Percentiles rank a stretch among this genome's conserved stretches.
Conservation (phyloP, 1,139 yeast species). For the Geotrichum restrictum region DNA sequence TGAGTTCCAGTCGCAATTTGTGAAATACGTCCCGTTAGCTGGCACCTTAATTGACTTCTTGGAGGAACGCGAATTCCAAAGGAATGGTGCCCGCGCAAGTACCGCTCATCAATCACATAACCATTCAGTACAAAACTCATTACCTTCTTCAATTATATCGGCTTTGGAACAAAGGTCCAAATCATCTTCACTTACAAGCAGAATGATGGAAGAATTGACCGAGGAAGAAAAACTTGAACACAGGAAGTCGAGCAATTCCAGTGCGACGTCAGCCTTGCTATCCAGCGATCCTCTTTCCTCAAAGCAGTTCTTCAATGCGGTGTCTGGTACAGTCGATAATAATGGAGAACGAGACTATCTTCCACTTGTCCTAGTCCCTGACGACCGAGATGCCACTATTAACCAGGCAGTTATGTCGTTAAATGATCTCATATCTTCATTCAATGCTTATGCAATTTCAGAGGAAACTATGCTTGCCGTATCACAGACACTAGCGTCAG, state of each 20-base stretch:
- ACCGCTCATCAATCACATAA: slow-evolving; percentile 11
- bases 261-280: slow-evolving; percentile 13
- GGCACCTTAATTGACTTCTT: slow-evolving; percentile 27
- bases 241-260: slow-evolving; percentile 4
- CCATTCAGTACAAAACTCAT: slow-evolving; percentile 12
- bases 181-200: not conserved
- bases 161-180: slow-evolving; percentile 14
- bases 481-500: slow-evolving; percentile 22
- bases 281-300: slow-evolving; percentile 32
- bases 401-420: slow-evolving; percentile 30
- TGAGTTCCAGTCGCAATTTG: slow-evolving; percentile 18
- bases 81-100: slow-evolving; percentile 23
- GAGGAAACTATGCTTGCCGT: slow-evolving; percentile 27
- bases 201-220: slow-evolving; percentile 4
- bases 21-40: slow-evolving; percentile 30
- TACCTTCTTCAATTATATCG: slow-evolving; percentile 26
- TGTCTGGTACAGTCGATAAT: slow-evolving; percentile 30
- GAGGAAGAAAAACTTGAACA: slow-evolving; percentile 8
- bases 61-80: slow-evolving; percentile 30
- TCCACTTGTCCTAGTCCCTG: slow-evolving; percentile 32
- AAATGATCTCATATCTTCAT: slow-evolving; percentile 32
- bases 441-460: slow-evolving; percentile 31
- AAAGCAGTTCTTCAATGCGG: slow-evolving; percentile 32
- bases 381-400: slow-evolving; percentile 28
- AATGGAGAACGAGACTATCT: slow-evolving; percentile 28